A percentile compares a stretch with the other conserved stretches of the same genome.
phyloP scores from a whole-genome alignment of 805 yeast genomes.

The Tetrapisispora namnaoensis region DNA sequence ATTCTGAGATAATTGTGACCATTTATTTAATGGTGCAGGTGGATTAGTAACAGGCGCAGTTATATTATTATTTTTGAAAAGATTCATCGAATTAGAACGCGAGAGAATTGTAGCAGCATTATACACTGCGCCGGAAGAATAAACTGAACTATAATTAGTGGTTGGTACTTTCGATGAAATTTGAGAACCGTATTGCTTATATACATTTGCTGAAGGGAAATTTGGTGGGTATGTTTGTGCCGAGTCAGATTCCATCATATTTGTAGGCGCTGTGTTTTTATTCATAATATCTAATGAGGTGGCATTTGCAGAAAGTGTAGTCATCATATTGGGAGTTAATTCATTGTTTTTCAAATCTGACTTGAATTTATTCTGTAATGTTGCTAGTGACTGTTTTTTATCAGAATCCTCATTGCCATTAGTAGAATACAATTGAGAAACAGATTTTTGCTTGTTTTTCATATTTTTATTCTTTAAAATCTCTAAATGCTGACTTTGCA shows the following conservation, averaged over 20 bases:
- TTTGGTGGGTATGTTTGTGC: constrained; percentile 1
- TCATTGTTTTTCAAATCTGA: background rate
- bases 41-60: background rate
- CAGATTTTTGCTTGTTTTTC: background rate
- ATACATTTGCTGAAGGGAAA: background rate
- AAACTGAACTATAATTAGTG: background rate
- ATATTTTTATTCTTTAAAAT: constrained; percentile 6
- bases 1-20: constrained; percentile 18
- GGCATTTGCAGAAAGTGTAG: background rate
- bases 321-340: background rate
- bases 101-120: background rate
- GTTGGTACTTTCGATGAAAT: background rate
- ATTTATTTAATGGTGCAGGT: constrained; percentile 1
- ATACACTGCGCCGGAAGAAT: background rate
- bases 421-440: background rate
- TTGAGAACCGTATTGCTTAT: background rate
- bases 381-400: background rate
- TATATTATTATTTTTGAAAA: background rate
- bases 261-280: background rate
- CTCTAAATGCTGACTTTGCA: constrained; percentile 23
- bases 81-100: background rate
- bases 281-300: background rate
- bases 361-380: background rate
- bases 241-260: constrained; percentile 1
- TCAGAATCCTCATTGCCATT: background rate